Conservation (phyloP, 2,329 filamentous ascomycete species). For the Calonectria naviculata region DNA sequence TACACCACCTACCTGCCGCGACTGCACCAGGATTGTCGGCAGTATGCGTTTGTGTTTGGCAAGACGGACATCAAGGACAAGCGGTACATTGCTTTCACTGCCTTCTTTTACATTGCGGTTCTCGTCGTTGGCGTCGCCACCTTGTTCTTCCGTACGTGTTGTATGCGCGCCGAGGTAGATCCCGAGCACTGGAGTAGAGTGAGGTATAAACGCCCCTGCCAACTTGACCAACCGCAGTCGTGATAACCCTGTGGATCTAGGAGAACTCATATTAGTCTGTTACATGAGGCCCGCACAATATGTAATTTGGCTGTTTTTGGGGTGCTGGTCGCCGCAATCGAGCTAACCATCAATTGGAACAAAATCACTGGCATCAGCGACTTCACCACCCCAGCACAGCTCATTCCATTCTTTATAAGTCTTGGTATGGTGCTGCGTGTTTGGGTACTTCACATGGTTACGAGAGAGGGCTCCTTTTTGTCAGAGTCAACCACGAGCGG, state of each 20-base stretch:
- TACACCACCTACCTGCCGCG: slow-evolving; percentile 41
- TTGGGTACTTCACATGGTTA: slow-evolving; percentile 34
- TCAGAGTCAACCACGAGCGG: not conserved
- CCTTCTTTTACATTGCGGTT: slow-evolving; percentile 44
- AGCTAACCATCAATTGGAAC: slow-evolving; percentile 49
- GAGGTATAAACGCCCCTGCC: slow-evolving; percentile 24
- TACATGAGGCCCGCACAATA: slow-evolving; percentile 35
- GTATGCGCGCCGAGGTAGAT: slow-evolving; percentile 27
- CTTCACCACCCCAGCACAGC: slow-evolving; percentile 43
- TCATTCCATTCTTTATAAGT: slow-evolving; percentile 46
- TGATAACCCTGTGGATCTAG: slow-evolving; percentile 19
- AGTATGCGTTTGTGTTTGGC: slow-evolving; percentile 48
- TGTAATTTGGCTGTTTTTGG: slow-evolving; percentile 41
- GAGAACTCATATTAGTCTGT: slow-evolving; percentile 31
- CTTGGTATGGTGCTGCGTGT: slow-evolving; percentile 41
- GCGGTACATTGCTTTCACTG: slow-evolving; percentile 42
- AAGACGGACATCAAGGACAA: slow-evolving; percentile 40
- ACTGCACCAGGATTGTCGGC: slow-evolving; percentile 36
- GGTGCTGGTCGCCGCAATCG: slow-evolving; percentile 44
- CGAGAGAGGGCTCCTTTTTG: not conserved
- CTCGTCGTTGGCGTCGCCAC: slow-evolving; percentile 35
- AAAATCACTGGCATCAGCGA: slow-evolving; percentile 34
- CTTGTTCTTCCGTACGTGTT: slow-evolving; percentile 39
- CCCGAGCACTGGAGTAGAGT: slow-evolving; percentile 33
- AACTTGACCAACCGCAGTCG: not conserved